phyloP scores from a whole-genome alignment of 1,284 basidiomycete species.

The Ganoderma resinaceum region DNA sequence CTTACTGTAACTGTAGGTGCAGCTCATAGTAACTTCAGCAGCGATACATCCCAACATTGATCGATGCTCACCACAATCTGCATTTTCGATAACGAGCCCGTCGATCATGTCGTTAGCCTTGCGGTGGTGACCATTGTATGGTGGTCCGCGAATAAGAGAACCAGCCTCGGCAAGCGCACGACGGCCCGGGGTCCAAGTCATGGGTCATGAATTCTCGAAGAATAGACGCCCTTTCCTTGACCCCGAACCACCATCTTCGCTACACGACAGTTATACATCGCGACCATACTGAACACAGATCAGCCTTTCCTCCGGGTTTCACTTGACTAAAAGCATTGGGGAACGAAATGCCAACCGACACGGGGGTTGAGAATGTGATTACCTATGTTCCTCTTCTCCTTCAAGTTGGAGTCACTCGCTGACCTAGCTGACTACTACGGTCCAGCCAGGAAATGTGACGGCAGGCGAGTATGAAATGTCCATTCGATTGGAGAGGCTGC shows the following conservation, averaged over 20 bases:
- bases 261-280: not conserved
- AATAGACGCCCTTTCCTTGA: not conserved
- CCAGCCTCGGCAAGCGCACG: too few species aligned
- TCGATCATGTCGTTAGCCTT: too few species aligned
- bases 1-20: too few species aligned
- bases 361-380: not conserved
- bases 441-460: not conserved
- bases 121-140: too few species aligned
- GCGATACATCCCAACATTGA: too few species aligned
- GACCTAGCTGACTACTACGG: not conserved
- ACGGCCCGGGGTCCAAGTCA: too few species aligned
- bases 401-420: not conserved
- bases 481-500: constrained; percentile 60
- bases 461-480: constrained; percentile 24
- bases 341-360: not conserved
- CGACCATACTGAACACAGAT: not conserved
- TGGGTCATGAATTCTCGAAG: not conserved
- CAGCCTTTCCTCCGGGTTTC: not conserved
- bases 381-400: not conserved
- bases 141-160: too few species aligned
- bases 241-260: not conserved
- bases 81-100: too few species aligned
- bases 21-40: too few species aligned
- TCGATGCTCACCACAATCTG: too few species aligned
- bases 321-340: not conserved